Evolutionary conservation across 345 rosid genomes (phyloP), one percentile per base, ranked within the genome.

Genomic region (Eucalyptus albens): DNA sequence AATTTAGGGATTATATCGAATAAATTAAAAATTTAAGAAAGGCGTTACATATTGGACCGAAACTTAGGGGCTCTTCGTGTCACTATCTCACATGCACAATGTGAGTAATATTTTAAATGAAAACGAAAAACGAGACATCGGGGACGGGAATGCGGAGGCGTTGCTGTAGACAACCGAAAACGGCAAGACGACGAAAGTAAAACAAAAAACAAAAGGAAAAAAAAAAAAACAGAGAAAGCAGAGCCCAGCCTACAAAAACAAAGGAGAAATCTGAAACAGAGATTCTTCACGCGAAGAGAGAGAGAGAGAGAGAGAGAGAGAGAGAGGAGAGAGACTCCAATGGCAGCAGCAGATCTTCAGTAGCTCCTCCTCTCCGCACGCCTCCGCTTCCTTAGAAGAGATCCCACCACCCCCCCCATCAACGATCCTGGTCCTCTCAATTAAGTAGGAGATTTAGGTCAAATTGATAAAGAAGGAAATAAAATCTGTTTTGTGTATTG

Each of bases 1-100:
- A 60, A 60, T 60, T 60, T 1, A 60, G 0, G 0, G 2, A 12
- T 6, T 3, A 12, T 26, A 60, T 27, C 2, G 1, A 12, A 27
- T 1, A 60, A 60, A 60, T 60, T 27, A 6, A 60, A 60, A 60
- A 5, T 60, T 60, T 12, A 60, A n/a, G n/a, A n/a, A 12, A 0
- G 0, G 4, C 6, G 1, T 60, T 60, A 10, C 4, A 11, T 11
- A 11, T 27, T 27, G 0, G 2, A 29, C 12, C 2, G 4, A 3
- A 60, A 60, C 27, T 27, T 27, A 27, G 4, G n/a, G 2, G 14
- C 2, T 26, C 13, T 11, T 9, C 27, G 62, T 56, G 62, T 24
- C 27, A 22, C 3, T 9, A 10, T 56, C 24, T 19, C 24, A 53
- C 9, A 3, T 53, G 9, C 24, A 19, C 9, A 4, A 56, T 44